Conservation (phyloP, 2,329 filamentous ascomycete species). For the Colletotrichum nymphaeae region DNA sequence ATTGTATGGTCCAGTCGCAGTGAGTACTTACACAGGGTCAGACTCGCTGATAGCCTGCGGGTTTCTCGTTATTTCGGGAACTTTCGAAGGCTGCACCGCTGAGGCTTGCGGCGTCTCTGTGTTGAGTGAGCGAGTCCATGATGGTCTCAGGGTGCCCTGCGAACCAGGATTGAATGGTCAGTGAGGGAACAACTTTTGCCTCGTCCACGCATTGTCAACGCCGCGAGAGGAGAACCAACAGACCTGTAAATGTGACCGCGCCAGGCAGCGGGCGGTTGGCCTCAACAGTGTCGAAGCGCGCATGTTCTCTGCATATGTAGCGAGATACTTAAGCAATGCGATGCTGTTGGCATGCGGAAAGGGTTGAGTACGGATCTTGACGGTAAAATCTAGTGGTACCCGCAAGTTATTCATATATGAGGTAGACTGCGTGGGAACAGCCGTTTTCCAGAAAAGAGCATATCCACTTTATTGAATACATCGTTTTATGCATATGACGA, state of each 20-base stretch:
- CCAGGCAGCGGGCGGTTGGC: slow-evolving; percentile 6
- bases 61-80: background rate
- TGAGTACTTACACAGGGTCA: background rate
- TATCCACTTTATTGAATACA: background rate
- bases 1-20: too few relatives aligned
- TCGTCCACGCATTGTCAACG: background rate
- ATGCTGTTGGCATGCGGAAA: background rate
- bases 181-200: background rate
- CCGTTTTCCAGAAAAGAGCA: background rate
- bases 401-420: slow-evolving; percentile 1
- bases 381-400: slow-evolving; percentile 17
- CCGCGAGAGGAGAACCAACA: background rate
- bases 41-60: background rate
- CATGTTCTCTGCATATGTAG: slow-evolving; percentile 15
- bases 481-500: background rate
- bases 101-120: background rate
- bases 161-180: background rate
- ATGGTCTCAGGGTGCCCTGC: slow-evolving; percentile 6
- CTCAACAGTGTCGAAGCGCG: slow-evolving; percentile 22
- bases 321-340: background rate
- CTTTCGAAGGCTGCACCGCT: background rate
- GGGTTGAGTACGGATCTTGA: background rate
- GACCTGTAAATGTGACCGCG: slow-evolving; percentile 7
- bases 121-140: slow-evolving; percentile 14
- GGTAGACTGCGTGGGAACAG: background rate